A percentile compares a stretch with the other conserved stretches of the same genome.
Evolutionary conservation across 305 asterid species (phyloP).

Genomic region (Fraxinus ornus): DNA sequence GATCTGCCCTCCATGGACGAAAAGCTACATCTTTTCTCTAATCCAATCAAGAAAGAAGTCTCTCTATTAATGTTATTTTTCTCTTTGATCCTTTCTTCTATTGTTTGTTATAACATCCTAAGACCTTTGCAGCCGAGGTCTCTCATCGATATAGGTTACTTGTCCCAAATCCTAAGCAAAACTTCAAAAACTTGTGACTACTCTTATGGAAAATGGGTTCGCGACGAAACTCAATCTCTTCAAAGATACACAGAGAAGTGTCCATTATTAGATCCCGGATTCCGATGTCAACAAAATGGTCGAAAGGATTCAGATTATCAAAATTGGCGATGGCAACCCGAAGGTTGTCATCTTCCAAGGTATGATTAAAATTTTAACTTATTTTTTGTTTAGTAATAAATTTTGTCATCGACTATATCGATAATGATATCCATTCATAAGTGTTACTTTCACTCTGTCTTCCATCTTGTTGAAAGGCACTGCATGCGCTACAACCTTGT

Average conservation of each 20-base stretch:
- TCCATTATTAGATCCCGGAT: constrained; percentile 84
- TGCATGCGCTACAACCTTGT: constrained; percentile 33
- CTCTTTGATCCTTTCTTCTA: constrained; percentile 36
- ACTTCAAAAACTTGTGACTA: constrained; percentile 45
- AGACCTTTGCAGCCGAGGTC: constrained; percentile 32
- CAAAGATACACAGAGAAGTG: constrained; percentile 58
- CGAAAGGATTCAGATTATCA: constrained; percentile 50
- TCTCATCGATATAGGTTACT: constrained; percentile 31
- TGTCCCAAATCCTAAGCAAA: constrained; percentile 35
- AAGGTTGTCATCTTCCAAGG: constrained; percentile 73
- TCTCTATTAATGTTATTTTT: constrained; percentile 25
- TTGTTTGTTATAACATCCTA: constrained; percentile 24
- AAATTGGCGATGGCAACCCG: constrained; percentile 90
- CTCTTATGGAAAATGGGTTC: constrained; percentile 67
- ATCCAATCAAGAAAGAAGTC: constrained; percentile 28
- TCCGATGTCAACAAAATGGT: constrained; percentile 66
- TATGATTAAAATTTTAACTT: constrained; percentile 11
- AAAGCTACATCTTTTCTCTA: constrained; percentile 30
- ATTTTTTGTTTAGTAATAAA: not conserved
- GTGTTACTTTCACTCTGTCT: not conserved
- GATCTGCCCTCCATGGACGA: constrained; percentile 37
- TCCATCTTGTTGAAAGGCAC: constrained; percentile 17
- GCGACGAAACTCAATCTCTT: constrained; percentile 48
- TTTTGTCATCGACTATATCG: not conserved
- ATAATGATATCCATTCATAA: not conserved